These are phyloP conservation scores for Eryngium alpinum DNA, from an alignment of 140 eudicot species.

Conservation along the genomic window DNA sequence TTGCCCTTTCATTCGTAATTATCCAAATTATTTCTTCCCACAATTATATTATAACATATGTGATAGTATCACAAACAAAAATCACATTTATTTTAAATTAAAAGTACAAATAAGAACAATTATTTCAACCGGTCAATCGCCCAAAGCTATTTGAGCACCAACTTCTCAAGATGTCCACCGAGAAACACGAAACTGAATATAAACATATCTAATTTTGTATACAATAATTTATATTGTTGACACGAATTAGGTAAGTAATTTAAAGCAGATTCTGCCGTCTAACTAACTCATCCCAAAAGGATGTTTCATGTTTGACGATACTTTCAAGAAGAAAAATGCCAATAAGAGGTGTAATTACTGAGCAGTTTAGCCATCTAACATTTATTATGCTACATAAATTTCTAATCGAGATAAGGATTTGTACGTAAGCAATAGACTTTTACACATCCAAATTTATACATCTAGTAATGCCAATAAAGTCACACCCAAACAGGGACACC, in stretches of 20 bases:
- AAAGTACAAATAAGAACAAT: constrained; percentile 34
- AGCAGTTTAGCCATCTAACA: constrained; percentile 89
- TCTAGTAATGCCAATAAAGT: constrained; percentile 72
- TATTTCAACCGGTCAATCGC: constrained; percentile 90
- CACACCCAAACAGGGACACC: too few species aligned
- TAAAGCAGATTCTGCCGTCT: neutral
- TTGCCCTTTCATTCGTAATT: too few species aligned
- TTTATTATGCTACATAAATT: neutral
- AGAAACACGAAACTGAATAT: constrained; percentile 82
- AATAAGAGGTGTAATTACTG: constrained; percentile 66
- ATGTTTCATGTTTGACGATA: constrained; percentile 67
- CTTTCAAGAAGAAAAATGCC: constrained; percentile 77
- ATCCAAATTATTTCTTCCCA: too few species aligned
- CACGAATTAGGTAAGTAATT: neutral
- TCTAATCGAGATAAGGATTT: constrained; percentile 4
- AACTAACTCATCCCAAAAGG: constrained; percentile 88
- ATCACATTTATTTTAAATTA: too few species aligned
- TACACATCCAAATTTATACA: constrained; percentile 72
- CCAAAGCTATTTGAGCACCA: constrained; percentile 81
- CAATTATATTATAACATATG: neutral
- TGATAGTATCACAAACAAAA: neutral
- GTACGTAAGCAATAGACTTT: neutral
- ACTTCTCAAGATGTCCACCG: constrained; percentile 74
- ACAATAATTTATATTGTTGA: neutral
- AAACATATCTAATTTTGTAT: neutral